phyloP scores from a whole-genome alignment of 148 eudicot species.

The Vaccinium darrowii region DNA sequence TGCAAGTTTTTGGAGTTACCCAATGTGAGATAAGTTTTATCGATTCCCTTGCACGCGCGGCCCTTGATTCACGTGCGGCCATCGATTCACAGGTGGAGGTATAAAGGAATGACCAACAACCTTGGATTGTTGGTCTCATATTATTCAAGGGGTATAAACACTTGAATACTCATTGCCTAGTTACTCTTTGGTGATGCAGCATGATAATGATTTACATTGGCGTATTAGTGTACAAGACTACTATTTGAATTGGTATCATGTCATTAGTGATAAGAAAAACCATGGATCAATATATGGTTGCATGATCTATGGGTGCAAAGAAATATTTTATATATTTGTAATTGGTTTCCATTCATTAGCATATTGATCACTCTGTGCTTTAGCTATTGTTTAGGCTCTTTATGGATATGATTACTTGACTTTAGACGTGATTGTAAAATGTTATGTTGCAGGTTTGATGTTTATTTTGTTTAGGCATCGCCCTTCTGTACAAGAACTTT shows the following conservation, averaged over 20 bases:
- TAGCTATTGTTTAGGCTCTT: not conserved
- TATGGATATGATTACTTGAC: not conserved
- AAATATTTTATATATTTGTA: not conserved
- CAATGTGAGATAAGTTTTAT: not conserved
- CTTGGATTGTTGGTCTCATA: not conserved
- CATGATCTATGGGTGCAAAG: not conserved
- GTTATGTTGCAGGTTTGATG: conserved; percentile 26
- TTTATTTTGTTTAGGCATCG: not conserved
- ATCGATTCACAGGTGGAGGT: not conserved
- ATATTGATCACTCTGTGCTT: not conserved
- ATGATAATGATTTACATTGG: not conserved
- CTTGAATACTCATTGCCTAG: not conserved
- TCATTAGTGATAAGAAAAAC: not conserved
- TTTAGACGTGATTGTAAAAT: not conserved
- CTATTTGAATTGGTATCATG: not conserved
- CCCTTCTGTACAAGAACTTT: conserved; percentile 8
- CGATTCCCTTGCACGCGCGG: not conserved
- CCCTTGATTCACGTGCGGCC: not conserved
- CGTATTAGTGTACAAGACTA: not conserved
- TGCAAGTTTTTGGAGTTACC: not conserved
- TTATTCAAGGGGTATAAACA: not conserved
- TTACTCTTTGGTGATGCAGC: not conserved
- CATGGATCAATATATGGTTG: not conserved
- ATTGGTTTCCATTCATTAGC: conserved; percentile 4
- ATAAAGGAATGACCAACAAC: not conserved